Conservation (phyloP, 2,329 filamentous ascomycete species). For the Myriangium duriaei region DNA sequence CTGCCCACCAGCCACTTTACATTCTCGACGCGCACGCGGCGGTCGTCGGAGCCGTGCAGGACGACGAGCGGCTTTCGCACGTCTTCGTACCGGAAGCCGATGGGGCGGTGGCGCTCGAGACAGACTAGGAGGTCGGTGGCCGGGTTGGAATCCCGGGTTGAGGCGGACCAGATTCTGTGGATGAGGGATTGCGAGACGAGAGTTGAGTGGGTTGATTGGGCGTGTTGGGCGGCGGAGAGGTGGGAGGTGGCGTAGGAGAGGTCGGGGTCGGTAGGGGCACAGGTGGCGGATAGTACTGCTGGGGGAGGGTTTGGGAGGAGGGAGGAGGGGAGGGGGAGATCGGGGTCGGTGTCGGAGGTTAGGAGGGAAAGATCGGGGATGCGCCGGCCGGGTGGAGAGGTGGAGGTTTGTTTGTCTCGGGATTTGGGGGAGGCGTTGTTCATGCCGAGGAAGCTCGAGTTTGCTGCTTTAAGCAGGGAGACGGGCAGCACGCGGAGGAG, state of each 20-base stretch:
- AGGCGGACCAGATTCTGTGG: conserved; percentile 85
- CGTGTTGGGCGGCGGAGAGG: conserved; percentile 42
- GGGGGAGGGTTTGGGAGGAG: conserved; percentile 19
- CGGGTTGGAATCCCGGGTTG: conserved; percentile 83
- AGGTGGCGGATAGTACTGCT: conserved; percentile 19
- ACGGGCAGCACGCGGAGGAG: conserved; percentile 83
- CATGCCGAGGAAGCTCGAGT: conserved; percentile 75
- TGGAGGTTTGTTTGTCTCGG: conserved; percentile 28
- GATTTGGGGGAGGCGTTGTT: conserved; percentile 56
- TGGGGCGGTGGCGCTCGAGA: conserved; percentile 76
- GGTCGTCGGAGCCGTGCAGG: conserved; percentile 84
- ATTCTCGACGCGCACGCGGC: conserved; percentile 86
- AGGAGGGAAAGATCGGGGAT: conserved; percentile 32
- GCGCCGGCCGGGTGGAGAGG: conserved; percentile 34
- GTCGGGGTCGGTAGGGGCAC: conserved; percentile 25
- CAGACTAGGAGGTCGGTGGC: conserved; percentile 89
- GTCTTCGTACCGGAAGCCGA: conserved; percentile 94
- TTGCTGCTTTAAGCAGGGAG: conserved; percentile 83
- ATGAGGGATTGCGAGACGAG: conserved; percentile 78
- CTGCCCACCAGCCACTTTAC: conserved; percentile 88
- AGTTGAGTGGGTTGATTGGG: conserved; percentile 58
- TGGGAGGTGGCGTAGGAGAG: conserved; percentile 28
- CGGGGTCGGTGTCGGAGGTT: conserved; percentile 20
- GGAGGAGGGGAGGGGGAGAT: conserved; percentile 18
- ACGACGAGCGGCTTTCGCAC: conserved; percentile 86